These are phyloP conservation scores for Blastobotrys chiropterorum DNA, from an alignment of 805 yeast genomes.

Conservation along the genomic window DNA sequence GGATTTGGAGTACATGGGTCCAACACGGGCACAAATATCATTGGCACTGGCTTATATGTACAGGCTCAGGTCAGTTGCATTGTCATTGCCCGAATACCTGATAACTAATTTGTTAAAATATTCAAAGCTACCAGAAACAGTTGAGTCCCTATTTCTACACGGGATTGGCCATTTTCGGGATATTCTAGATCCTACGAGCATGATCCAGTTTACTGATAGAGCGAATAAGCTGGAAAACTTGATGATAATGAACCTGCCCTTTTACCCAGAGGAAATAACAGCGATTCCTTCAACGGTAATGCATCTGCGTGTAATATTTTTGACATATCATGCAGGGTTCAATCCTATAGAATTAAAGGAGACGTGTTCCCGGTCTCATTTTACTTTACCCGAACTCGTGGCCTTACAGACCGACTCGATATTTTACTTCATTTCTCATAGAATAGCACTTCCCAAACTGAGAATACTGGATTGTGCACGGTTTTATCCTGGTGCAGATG, in stretches of 20 bases:
- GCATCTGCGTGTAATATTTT: background rate
- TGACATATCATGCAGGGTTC: background rate
- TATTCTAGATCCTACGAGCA: background rate
- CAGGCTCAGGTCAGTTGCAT: background rate
- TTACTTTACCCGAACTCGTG: background rate
- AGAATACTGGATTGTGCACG: background rate
- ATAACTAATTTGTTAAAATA: background rate
- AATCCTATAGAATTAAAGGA: background rate
- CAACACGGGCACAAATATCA: too few species aligned
- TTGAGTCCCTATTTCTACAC: background rate
- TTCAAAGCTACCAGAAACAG: background rate
- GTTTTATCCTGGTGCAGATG: background rate
- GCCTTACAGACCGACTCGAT: background rate
- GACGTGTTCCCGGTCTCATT: background rate
- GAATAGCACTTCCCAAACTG: background rate
- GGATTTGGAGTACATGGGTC: background rate
- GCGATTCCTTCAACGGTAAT: background rate
- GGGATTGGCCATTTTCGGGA: background rate
- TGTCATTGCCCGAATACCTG: background rate
- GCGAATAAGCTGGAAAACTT: background rate
- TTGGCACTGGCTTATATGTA: too few species aligned
- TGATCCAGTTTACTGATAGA: background rate
- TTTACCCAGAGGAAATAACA: background rate
- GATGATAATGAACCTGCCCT: background rate
- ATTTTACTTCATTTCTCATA: background rate